Evolutionary conservation across 345 rosid genomes (phyloP), one percentile per base, ranked within the genome.

Genomic region (Trapa incisa): DNA sequence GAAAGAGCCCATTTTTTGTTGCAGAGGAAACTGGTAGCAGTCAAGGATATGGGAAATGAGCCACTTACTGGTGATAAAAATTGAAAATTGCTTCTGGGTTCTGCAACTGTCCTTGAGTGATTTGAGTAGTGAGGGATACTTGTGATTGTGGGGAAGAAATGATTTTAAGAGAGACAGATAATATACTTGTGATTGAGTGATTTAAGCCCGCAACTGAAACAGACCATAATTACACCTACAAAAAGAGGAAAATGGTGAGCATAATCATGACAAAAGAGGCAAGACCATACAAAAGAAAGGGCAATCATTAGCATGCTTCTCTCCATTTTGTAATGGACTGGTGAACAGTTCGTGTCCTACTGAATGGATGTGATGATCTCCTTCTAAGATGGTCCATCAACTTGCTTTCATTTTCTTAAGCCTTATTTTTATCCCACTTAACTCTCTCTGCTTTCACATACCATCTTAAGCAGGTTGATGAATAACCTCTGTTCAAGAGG

Each of bases 271-370:
- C 35, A 22, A 52, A 54, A 54, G 60, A n/a, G 60, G 60, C 33
- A 54, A 54, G 33, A 15, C 60, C 60, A n/a, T n/a, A 54, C 60
- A 54, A 54, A 54, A 54, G n/a, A 54, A 54, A 54, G 60, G 33
- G 60, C 60, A 54, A 54, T 54, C 60, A 54, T 54, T 54, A 5
- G 33, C 60, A 1, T 54, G 60, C 22, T n/a, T 35, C 22, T 16
- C 14, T 50, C 22, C 56, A 50, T 5, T 50, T 15, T 50, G 22
- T 3, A 50, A 16, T 50, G 4, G 6, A 50, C 1, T 8, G 22
- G 15, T 16, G 16, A 50, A n/a, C 56, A 29, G 56, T 50, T 16
- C 22, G 56, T 5, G 22, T 14, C 56, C 22, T 1, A 5, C 4
- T 17, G 56, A 15, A 17, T 50, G 22, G 22, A 2, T 1, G 6